Evolutionary conservation across 2,329 filamentous ascomycete genomes (phyloP), one percentile per base, ranked within the genome.

Genomic region (Arthrobotrys pseudoclavata): DNA sequence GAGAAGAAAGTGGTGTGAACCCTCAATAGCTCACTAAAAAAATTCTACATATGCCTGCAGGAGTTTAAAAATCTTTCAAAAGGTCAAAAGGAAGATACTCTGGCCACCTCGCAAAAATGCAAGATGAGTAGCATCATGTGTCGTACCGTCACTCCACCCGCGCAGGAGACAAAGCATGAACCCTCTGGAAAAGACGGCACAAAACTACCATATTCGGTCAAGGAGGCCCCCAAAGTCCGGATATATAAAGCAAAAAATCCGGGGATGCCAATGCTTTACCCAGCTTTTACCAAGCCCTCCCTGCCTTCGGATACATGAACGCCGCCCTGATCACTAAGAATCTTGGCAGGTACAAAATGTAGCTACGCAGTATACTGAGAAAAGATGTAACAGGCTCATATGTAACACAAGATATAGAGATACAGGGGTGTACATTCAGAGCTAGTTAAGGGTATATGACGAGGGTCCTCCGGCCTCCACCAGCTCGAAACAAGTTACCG

Each of bases 331-430:
- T 24, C 7, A 4, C 52, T 57, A 57, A 57, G 52, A 13, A 22
- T 37, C 55, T 60, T 18, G 55, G 55, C 55, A 60, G 55, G 55
- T 60, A 60, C 55, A 42, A 42, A 40, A 42, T 42, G 31, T 42
- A 40, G 24, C 34, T 42, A 57, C 15, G 4, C 9, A 57, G n/a
- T 5, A 7, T 34, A 10, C 50, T 34, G 12, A 20, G 26, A 37
- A 22, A 57, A 34, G 9, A 31, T 4, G 2, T 2, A 24, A 34
- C n/a, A 20, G 55, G 31, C 55, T 34, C 55, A 60, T 34, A 60
- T 60, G 55, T 60, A 40, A 42, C 55, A 60, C 55, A 60, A 60
- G 34, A 20, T 22, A 22, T 4, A 15, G 1, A 9, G 42, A n/a
- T 9, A 37, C 37, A 34, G 52, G 52, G n/a, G 29, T 4, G 42